Evolutionary conservation across 139 green algal genomes (phyloP).

Genomic region (Chlamydomonas sp.): DNA sequence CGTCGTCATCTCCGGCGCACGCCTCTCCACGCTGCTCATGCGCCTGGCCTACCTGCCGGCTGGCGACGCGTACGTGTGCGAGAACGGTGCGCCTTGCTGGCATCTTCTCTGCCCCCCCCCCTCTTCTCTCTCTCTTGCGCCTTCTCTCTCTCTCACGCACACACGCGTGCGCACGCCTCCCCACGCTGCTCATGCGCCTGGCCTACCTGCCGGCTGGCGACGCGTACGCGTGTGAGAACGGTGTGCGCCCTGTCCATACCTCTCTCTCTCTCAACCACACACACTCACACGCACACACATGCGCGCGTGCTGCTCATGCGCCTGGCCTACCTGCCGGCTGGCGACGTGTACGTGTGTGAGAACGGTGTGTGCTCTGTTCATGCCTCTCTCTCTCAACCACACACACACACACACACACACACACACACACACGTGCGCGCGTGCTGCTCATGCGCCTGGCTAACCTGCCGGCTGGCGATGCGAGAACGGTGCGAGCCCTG

Average conservation of each 20-base stretch:
- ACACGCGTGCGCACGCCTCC: constrained; percentile 49
- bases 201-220: constrained; percentile 66
- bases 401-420: too few species aligned
- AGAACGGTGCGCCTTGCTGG: too few species aligned
- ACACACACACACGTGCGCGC: constrained; percentile 46
- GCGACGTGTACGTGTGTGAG: constrained; percentile 68
- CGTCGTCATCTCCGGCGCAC: constrained; percentile 49
- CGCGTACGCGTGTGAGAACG: constrained; percentile 69
- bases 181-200: constrained; percentile 69
- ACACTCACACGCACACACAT: too few species aligned
- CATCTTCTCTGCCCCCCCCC: too few species aligned
- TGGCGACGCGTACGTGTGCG: constrained; percentile 65
- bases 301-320: constrained; percentile 69
- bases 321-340: constrained; percentile 63
- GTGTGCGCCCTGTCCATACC: too few species aligned
- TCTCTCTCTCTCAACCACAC: too few species aligned
- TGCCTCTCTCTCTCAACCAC: too few species aligned
- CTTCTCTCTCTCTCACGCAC: too few species aligned
- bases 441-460: constrained; percentile 72
- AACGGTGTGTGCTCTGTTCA: too few species aligned
- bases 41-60: constrained; percentile 66
- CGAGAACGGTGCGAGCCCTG: constrained; percentile 75
- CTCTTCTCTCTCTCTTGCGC: too few species aligned
- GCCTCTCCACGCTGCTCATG: constrained; percentile 62
- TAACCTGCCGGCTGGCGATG: constrained; percentile 64